Evolutionary conservation across 768 basidiomycete species (phyloP), one percentile per base, ranked within the genome.

Genomic region (Astraeus odoratus): DNA sequence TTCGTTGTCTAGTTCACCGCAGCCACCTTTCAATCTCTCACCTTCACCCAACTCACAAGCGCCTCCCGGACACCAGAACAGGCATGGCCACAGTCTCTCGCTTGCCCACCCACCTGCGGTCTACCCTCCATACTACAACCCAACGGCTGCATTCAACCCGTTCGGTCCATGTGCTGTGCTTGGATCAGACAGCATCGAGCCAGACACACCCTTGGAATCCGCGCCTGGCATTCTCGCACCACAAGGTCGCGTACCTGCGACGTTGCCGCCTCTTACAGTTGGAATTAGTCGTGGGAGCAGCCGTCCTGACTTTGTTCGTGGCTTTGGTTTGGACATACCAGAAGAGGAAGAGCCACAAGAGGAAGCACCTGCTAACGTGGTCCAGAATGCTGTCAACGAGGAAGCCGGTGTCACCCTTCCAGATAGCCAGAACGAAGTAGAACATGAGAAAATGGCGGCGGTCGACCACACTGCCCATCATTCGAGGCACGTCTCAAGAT

Each of bases 311-410:
- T 92, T 90, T 57, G 64, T 67, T 39, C 75, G 82, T 49, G 88
- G 88, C 5, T 92, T 91, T 64, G 86, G 88, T 9, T 57, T 92
- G 45, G 86, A 91, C 49, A 77, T 80, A 46, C 81, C 86, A 3
- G 80, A 86, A 48, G 86, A 88, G 56, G 80, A 76, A 29, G 86
- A 87, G 52, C 75, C 76, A 33, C 76, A 74, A 39, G 73, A 76
- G 40, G 68, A 60, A 15, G 59, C 46, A 13, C 56, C 49, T 18
- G 52, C 36, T 22, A 65, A 58, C 20, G 56, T 54, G 25, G 61
- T 61, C 19, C 72, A 69, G 39, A 67, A 65, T 44, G 69, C 68
- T 30, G 52, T 66, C 22, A 70, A 72, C 16, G 64, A 67, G 24
- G 61, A 57, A 29, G 64, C 66, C 23, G 51, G 22, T n/a, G 54